These are phyloP conservation scores for Mollisiaceae sp. DNA, from an alignment of 2,329 filamentous ascomycete genomes.

Conservation along the genomic window DNA sequence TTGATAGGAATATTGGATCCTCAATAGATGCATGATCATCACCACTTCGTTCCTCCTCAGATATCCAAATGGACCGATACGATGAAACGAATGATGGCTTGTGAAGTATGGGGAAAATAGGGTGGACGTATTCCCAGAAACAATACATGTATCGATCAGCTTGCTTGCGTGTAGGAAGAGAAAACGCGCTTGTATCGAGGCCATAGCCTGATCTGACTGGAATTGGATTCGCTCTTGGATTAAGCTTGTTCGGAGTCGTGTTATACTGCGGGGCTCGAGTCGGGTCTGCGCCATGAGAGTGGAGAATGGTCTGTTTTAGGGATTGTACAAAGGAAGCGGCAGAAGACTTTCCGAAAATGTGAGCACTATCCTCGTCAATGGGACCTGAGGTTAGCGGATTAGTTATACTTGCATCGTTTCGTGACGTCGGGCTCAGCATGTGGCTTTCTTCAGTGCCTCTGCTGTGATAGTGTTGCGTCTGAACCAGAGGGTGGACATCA, in stretches of 20 bases:
- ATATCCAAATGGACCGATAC: slow-evolving; percentile 29
- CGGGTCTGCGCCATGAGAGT: slow-evolving; percentile 2
- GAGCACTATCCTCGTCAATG: background rate
- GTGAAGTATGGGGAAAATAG: slow-evolving; percentile 33
- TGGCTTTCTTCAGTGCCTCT: background rate
- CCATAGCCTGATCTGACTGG: background rate
- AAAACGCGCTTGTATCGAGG: slow-evolving; percentile 18
- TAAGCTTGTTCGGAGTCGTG: background rate
- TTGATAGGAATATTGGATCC: slow-evolving; percentile 32
- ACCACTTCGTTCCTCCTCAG: background rate
- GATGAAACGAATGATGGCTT: slow-evolving; percentile 19
- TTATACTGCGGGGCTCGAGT: background rate
- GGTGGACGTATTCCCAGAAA: slow-evolving; percentile 34
- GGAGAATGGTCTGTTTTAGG: background rate
- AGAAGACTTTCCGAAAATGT: background rate
- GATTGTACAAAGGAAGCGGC: background rate
- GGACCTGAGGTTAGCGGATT: background rate
- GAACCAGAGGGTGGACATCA: background rate
- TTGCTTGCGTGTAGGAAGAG: slow-evolving; percentile 28
- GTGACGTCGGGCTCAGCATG: background rate
- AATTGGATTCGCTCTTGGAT: background rate
- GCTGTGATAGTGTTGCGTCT: background rate
- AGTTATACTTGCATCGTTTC: background rate
- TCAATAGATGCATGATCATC: slow-evolving; percentile 13
- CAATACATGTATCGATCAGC: slow-evolving; percentile 32